These are phyloP conservation scores for Cercospora citrullina DNA, from an alignment of 2,329 filamentous ascomycete genomes.

Conservation along the genomic window DNA sequence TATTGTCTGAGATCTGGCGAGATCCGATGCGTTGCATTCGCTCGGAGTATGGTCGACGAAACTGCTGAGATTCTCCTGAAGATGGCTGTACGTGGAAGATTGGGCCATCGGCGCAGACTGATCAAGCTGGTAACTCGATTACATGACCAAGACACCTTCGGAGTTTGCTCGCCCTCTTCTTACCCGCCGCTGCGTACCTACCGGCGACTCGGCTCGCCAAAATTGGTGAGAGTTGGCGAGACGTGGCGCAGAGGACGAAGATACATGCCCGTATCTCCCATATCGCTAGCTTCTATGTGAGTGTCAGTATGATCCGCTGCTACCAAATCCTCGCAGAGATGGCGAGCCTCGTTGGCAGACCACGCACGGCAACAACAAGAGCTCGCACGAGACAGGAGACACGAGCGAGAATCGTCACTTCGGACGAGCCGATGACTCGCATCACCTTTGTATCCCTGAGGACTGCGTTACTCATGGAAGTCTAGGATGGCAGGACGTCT, in stretches of 20 bases:
- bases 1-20: neutral
- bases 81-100: neutral
- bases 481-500: neutral
- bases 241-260: neutral
- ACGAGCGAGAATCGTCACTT: neutral
- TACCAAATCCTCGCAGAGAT: neutral
- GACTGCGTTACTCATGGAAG: neutral
- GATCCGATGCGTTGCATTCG: neutral
- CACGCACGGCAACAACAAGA: neutral
- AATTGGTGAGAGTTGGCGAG: neutral
- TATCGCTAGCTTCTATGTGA: neutral
- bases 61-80: neutral
- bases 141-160: neutral
- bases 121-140: too few relatives aligned
- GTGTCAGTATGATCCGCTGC: neutral
- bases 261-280: neutral
- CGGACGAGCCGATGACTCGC: neutral
- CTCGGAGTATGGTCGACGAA: neutral
- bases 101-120: neutral
- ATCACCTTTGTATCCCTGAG: neutral
- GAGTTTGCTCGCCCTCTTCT: neutral
- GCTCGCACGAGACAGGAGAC: neutral
- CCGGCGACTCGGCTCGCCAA: neutral
- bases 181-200: neutral
- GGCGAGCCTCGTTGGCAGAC: neutral